A percentile compares a stretch with the other conserved stretches of the same genome.
phyloP scores from a whole-genome alignment of 164 flowering plant species.

The Chimonanthus salicifolius region DNA sequence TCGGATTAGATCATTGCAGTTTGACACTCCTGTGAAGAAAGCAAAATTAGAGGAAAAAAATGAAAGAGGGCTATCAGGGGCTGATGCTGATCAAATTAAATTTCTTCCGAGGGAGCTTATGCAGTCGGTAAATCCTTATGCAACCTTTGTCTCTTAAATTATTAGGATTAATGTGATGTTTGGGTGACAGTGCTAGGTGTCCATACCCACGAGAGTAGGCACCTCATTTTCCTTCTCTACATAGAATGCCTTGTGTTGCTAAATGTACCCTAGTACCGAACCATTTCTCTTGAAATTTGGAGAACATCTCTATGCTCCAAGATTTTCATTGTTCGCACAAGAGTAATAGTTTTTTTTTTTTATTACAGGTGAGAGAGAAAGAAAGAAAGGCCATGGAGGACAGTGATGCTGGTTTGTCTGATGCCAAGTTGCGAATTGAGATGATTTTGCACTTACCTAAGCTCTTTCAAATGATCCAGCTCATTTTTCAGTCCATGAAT shows the following conservation, averaged over 20 bases:
- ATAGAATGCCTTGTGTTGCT: no score
- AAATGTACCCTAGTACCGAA: no score
- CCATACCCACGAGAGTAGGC: no score
- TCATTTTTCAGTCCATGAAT: constrained; percentile 51
- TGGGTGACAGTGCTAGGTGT: no score
- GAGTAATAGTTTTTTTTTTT: background rate
- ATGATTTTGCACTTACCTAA: constrained; percentile 49
- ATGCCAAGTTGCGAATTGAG: constrained; percentile 50
- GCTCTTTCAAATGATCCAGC: constrained; percentile 59
- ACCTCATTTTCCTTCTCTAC: no score
- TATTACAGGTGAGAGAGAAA: constrained; percentile 58
- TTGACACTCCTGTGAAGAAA: constrained; percentile 51
- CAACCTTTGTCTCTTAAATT: no score
- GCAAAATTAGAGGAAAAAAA: constrained; percentile 13
- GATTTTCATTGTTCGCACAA: background rate
- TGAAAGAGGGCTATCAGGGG: constrained; percentile 12
- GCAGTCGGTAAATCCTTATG: constrained; percentile 49
- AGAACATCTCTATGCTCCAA: background rate
- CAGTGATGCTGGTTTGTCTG: constrained; percentile 60
- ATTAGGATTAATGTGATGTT: no score
- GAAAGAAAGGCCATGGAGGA: constrained; percentile 54
- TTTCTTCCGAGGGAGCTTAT: constrained; percentile 56
- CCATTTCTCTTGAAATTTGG: background rate
- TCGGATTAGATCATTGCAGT: constrained; percentile 42
- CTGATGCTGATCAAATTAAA: constrained; percentile 35